A percentile compares a stretch with the other conserved stretches of the same genome.
Conservation (phyloP, 306 rosid species). For the Corylus americana region DNA sequence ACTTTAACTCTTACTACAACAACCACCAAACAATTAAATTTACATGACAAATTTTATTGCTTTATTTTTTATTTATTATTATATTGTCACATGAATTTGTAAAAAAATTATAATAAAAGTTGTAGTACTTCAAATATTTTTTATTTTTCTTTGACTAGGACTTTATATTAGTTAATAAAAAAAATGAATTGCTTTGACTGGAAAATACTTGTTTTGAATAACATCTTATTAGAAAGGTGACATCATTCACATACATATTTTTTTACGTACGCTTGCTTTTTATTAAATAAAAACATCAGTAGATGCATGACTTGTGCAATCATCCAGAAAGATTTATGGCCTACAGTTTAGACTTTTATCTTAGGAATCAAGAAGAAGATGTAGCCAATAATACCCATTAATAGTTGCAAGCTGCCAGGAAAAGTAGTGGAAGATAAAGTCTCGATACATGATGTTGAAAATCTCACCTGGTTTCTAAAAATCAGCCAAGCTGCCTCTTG, state of each 20-base stretch:
- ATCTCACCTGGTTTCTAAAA: not conserved
- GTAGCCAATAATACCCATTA: not conserved
- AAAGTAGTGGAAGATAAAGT: not conserved
- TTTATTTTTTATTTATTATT: no score
- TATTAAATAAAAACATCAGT: no score
- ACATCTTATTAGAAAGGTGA: not conserved
- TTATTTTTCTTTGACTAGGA: no score
- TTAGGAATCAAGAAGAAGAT: not conserved
- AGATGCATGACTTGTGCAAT: not conserved
- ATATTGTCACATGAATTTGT: no score
- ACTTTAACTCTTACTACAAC: no score
- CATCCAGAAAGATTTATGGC: not conserved
- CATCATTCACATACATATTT: not conserved
- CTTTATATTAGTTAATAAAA: no score
- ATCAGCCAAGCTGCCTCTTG: not conserved
- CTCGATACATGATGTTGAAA: not conserved
- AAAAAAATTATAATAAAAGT: no score
- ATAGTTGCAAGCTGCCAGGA: not conserved
- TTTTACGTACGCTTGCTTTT: not conserved
- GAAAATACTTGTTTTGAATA: no score
- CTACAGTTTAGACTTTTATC: not conserved
- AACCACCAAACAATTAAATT: no score
- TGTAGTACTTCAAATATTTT: no score
- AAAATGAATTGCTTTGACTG: no score
- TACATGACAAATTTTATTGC: no score